Evolutionary conservation across 805 yeast genomes (phyloP).

Genomic region (Candida nonsorbophila): DNA sequence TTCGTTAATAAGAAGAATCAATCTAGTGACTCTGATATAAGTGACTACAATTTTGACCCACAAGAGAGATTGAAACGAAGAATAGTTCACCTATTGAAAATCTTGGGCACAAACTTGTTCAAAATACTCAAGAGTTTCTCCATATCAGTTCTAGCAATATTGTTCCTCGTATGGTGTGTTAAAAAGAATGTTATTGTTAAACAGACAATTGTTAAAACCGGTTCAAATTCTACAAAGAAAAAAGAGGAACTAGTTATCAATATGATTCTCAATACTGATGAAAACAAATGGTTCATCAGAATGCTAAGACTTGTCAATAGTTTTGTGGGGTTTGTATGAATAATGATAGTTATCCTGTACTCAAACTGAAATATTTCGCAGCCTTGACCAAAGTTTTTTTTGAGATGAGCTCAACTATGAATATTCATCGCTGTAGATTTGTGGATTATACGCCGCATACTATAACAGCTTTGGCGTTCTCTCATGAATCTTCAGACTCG

Average conservation of each 20-base stretch:
- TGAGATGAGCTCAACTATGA: slow-evolving; percentile 38
- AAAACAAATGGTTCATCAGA: slow-evolving; percentile 40
- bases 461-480: slow-evolving; percentile 76
- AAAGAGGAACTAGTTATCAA: slow-evolving; percentile 37
- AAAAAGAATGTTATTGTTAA: slow-evolving; percentile 35
- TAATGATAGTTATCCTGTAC: background rate
- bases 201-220: slow-evolving; percentile 33
- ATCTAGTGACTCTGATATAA: slow-evolving; percentile 8
- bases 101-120: slow-evolving; percentile 23
- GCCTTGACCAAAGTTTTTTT: background rate
- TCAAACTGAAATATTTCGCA: slow-evolving; percentile 7
- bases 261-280: slow-evolving; percentile 37
- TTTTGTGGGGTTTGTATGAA: slow-evolving; percentile 36
- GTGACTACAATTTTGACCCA: slow-evolving; percentile 14
- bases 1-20: slow-evolving; percentile 10
- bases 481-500: slow-evolving; percentile 48
- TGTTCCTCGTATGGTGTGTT: slow-evolving; percentile 37
- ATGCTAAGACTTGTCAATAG: slow-evolving; percentile 30
- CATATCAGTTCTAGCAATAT: slow-evolving; percentile 28
- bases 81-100: slow-evolving; percentile 15
- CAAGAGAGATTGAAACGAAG: slow-evolving; percentile 15
- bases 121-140: slow-evolving; percentile 28
- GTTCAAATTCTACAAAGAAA: slow-evolving; percentile 13
- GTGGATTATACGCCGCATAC: slow-evolving; percentile 84
- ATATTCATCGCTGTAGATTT: slow-evolving; percentile 86